Conservation (phyloP, 345 rosid genomes). For the Anastatica hierochuntica region DNA sequence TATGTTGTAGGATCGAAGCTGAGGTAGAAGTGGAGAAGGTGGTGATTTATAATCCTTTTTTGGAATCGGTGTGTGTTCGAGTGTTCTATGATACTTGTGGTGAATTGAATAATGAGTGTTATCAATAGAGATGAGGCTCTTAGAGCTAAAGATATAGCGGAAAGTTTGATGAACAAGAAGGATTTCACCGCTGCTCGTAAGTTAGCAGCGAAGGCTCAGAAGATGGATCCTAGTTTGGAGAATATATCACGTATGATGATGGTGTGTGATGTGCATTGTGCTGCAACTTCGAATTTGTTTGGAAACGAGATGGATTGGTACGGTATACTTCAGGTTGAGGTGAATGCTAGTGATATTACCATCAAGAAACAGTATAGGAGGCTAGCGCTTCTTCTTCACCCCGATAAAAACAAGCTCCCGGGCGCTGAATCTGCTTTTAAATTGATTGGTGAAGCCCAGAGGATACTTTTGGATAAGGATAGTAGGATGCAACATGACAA, state of each 20-base stretch:
- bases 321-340: constrained; percentile 69
- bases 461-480: constrained; percentile 59
- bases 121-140: constrained; percentile 81
- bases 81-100: constrained; percentile 6
- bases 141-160: constrained; percentile 66
- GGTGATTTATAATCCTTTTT: background rate
- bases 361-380: constrained; percentile 83
- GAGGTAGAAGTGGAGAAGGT: no score
- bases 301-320: constrained; percentile 94
- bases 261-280: constrained; percentile 91
- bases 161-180: constrained; percentile 46
- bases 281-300: constrained; percentile 43
- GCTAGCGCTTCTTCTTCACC: constrained; percentile 86
- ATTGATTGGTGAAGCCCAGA: constrained; percentile 86
- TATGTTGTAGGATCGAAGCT: constrained; percentile 9
- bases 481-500: constrained; percentile 48
- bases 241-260: constrained; percentile 61
- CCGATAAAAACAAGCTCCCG: constrained; percentile 85
- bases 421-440: constrained; percentile 96
- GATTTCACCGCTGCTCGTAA: constrained; percentile 63
- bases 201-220: constrained; percentile 53
- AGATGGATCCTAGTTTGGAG: constrained; percentile 49
- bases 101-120: constrained; percentile 43
- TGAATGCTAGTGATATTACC: constrained; percentile 43
- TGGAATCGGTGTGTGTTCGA: no score